phyloP scores from a whole-genome alignment of 1,284 basidiomycete species.

The Malassezia obtusa region DNA sequence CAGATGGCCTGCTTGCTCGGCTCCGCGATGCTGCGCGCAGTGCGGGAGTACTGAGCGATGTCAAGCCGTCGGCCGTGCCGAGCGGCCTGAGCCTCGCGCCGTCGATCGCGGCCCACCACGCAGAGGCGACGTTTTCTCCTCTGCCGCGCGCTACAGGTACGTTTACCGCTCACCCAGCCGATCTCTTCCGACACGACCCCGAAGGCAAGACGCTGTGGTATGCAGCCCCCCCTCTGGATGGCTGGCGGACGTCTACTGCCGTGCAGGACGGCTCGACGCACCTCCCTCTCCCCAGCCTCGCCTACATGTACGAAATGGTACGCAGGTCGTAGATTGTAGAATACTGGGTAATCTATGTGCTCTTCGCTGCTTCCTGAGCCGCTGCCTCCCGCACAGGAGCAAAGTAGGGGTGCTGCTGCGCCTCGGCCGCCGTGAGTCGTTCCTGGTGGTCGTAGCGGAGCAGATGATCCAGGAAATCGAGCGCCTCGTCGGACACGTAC shows the following conservation, averaged over 20 bases:
- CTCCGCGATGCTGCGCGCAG: constrained; percentile 13
- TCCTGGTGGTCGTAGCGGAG: constrained; percentile 95
- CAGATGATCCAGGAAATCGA: constrained; percentile 86
- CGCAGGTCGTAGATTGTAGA: neutral
- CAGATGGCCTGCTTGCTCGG: neutral
- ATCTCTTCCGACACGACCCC: constrained; percentile 27
- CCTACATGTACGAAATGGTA: constrained; percentile 2
- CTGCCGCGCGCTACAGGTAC: constrained; percentile 18
- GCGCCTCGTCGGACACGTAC: constrained; percentile 70
- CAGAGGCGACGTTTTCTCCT: constrained; percentile 27
- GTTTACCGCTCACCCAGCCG: constrained; percentile 17
- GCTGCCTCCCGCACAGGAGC: constrained; percentile 25
- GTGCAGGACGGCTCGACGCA: constrained; percentile 7
- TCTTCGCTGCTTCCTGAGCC: neutral
- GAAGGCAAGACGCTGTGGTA: constrained; percentile 33
- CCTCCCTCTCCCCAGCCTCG: constrained; percentile 6
- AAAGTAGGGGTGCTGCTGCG: constrained; percentile 45
- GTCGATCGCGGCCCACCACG: constrained; percentile 20
- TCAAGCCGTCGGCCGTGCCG: constrained; percentile 4
- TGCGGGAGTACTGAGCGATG: neutral
- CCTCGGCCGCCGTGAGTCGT: constrained; percentile 68
- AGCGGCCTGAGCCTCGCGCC: constrained; percentile 20
- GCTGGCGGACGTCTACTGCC: constrained; percentile 5
- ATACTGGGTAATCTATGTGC: neutral
- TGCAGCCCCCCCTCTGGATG: constrained; percentile 28